phyloP scores from a whole-genome alignment of 1,284 basidiomycete species.

The Sparassis latifolia region DNA sequence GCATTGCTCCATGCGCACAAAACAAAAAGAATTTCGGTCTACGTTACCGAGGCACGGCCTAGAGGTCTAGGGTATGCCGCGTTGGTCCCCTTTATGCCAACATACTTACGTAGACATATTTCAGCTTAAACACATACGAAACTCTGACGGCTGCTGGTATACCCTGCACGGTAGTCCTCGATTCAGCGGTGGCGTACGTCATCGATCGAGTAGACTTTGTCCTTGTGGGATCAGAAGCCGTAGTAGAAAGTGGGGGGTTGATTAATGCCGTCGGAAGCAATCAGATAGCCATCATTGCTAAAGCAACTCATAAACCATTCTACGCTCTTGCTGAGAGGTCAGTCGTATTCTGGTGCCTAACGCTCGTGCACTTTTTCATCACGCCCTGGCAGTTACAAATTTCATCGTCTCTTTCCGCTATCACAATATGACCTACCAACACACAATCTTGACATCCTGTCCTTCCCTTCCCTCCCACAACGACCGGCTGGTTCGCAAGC shows the following conservation, averaged over 20 bases:
- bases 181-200: conserved; percentile 94
- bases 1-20: conserved; percentile 85
- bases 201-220: conserved; percentile 93
- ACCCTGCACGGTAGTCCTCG: conserved; percentile 91
- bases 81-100: conserved; percentile 4
- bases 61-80: conserved; percentile 67
- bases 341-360: conserved; percentile 17
- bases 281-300: conserved; percentile 95
- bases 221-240: conserved; percentile 94
- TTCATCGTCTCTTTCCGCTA: conserved; percentile 93
- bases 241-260: conserved; percentile 89
- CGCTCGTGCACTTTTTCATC: conserved; percentile 19
- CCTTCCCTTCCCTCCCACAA: conserved; percentile 43
- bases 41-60: conserved; percentile 93
- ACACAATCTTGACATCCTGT: conserved; percentile 65
- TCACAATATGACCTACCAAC: conserved; percentile 95
- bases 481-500: conserved; percentile 17
- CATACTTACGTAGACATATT: conserved; percentile 1
- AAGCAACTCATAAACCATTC: conserved; percentile 91
- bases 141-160: conserved; percentile 81
- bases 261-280: conserved; percentile 91
- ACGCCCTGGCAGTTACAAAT: conserved; percentile 75
- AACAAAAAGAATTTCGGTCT: conserved; percentile 92
- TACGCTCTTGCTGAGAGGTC: conserved; percentile 95
- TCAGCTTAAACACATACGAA: conserved; percentile 84